A percentile compares a stretch with the other conserved stretches of the same genome.
Conservation (phyloP, 768 basidiomycete genomes). For the Termitomyces heimii region DNA sequence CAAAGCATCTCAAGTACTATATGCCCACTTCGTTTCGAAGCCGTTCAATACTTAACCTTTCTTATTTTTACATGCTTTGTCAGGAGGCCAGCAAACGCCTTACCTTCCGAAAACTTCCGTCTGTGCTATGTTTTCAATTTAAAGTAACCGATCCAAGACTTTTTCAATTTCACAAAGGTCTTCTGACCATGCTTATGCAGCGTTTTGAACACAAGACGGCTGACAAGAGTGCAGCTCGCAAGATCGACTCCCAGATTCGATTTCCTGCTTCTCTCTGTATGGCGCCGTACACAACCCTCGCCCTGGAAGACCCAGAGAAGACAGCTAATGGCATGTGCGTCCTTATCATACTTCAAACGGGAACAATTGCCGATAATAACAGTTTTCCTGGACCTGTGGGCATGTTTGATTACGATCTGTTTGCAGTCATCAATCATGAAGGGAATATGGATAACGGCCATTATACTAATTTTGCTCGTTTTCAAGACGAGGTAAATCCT, state of each 20-base stretch:
- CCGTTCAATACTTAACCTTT: not conserved
- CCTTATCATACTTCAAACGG: not conserved
- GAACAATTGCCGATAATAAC: not conserved
- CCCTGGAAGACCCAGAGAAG: conserved; percentile 45
- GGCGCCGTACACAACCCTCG: conserved; percentile 76
- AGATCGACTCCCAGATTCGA: conserved; percentile 78
- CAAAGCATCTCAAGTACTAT: conserved; percentile 55
- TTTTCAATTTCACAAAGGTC: not conserved
- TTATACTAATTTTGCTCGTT: conserved; percentile 84
- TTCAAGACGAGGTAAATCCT: conserved; percentile 70
- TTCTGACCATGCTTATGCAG: conserved; percentile 31
- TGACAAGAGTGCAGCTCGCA: conserved; percentile 69
- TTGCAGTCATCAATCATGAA: conserved; percentile 92
- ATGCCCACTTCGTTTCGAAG: not conserved
- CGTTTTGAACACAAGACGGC: conserved; percentile 86
- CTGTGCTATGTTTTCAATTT: conserved; percentile 90
- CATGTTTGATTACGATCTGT: conserved; percentile 87
- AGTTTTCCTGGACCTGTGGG: conserved; percentile 53
- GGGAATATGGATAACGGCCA: conserved; percentile 94
- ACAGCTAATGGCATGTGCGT: conserved; percentile 30
- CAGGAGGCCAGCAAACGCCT: conserved; percentile 82
- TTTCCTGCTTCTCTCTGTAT: conserved; percentile 86
- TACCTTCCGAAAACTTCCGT: conserved; percentile 79
- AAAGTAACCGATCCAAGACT: conserved; percentile 47
- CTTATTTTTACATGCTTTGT: not conserved